Evolutionary conservation across 495 filamentous ascomycete species (phyloP).

Genomic region (Podospora pseudopauciseta): DNA sequence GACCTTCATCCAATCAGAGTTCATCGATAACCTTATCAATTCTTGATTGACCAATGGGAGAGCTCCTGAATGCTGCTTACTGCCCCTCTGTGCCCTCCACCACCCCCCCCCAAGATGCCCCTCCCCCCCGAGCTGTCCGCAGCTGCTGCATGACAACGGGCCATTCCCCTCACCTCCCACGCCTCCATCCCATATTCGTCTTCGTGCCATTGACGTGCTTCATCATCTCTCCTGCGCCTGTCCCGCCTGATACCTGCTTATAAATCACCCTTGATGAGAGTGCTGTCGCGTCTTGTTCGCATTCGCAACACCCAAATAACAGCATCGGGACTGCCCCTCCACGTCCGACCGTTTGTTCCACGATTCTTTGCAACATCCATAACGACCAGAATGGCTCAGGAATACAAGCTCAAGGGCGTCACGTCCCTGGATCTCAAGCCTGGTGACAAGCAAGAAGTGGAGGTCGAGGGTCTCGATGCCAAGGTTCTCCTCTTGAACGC

Average conservation of each 20-base stretch:
- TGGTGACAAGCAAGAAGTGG: conserved; percentile 80
- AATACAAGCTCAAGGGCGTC: conserved; percentile 85
- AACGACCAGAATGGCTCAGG: conserved; percentile 47
- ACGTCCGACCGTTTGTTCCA: conserved; percentile 8
- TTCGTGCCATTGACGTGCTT: conserved; percentile 4
- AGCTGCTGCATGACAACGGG: neutral
- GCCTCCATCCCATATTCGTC: neutral
- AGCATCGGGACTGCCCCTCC: neutral
- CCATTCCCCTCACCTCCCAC: neutral
- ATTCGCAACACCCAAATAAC: neutral
- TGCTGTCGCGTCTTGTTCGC: neutral
- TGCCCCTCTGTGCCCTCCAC: neutral
- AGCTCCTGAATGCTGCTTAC: neutral
- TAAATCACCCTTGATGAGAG: conserved; percentile 2
- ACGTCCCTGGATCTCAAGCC: conserved; percentile 66
- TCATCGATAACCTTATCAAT: neutral
- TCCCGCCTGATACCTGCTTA: conserved; percentile 1
- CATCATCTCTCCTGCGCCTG: neutral
- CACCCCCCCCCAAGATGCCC: neutral
- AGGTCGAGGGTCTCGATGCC: conserved; percentile 82
- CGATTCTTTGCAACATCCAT: conserved; percentile 10
- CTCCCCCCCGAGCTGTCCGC: neutral
- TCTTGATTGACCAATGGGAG: neutral
- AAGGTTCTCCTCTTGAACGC: conserved; percentile 83
- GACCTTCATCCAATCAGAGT: neutral